Evolutionary conservation across 202 grass and related monocot genomes (phyloP), one percentile per base, ranked within the genome.

Genomic region (Saccharum hybrid): DNA sequence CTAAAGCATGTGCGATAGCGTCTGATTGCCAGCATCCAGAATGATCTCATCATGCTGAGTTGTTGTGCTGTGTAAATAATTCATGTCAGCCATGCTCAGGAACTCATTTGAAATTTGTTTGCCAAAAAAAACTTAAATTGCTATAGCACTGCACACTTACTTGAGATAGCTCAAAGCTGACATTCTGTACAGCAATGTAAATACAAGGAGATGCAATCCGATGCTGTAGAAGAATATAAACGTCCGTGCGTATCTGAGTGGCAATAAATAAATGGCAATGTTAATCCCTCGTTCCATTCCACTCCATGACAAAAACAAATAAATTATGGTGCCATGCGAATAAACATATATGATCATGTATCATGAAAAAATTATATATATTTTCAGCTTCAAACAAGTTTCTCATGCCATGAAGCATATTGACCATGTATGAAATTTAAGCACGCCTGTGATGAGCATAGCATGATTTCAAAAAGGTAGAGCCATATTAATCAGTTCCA

Each of bases 171-270:
- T 99, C 76, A 99, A 85, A 62, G 91, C 88, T 69, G 96, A 99
- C 96, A 99, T 99, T 88, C 94, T 92, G 90, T 99, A 99, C 45
- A 99, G 86, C 79, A 94, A 89, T 49, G 96, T 91, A 83, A 99
- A 99, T 19, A 99, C 96, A 82, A 99, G 96, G 72, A 99, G 88
- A 99, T 99, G 96, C 86, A 99, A 89, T 31, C 96, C 96, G 82
- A 99, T 99, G 48, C 91, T 92, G 86, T 99, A 99, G 87, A 99
- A 96, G 81, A 96, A 99, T 84, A 99, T 89, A 71, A 99, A 99
- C 57, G 96, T 96, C 23, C 96, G 91, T 49, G 96, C 96, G 77
- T 94, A 99, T 83, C 93, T 99, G 57, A 83, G 75, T 43, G 82
- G 42, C 81, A 67, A 88, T 49, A 69, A 83, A 71, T 1, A 59